Evolutionary conservation across 495 filamentous ascomycete genomes (phyloP).

Genomic region (Hypoxylon cercidicola): DNA sequence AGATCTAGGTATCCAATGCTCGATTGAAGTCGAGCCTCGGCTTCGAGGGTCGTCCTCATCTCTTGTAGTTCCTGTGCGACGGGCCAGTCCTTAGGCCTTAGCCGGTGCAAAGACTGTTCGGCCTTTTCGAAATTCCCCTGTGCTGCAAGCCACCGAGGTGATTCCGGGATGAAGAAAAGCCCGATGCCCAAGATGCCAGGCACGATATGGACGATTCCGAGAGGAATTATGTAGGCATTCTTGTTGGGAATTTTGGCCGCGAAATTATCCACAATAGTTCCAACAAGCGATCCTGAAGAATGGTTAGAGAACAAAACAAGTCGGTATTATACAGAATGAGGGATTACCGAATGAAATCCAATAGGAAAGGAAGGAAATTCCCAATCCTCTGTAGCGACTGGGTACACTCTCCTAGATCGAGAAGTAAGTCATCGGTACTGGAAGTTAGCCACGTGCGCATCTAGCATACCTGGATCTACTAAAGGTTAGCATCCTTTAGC

Average conservation of each 20-base stretch:
- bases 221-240: conserved; percentile 65
- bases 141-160: conserved; percentile 70
- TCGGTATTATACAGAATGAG: background rate
- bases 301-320: background rate
- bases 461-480: conserved; percentile 51
- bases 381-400: conserved; percentile 61
- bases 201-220: conserved; percentile 68
- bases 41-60: conserved; percentile 62
- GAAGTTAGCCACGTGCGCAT: background rate
- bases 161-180: conserved; percentile 71
- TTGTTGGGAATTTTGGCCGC: conserved; percentile 58
- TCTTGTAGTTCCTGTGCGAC: conserved; percentile 62
- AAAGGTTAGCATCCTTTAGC: conserved; percentile 11
- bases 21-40: conserved; percentile 57
- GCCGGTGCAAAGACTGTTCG: conserved; percentile 55
- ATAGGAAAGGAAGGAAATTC: conserved; percentile 55
- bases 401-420: conserved; percentile 58
- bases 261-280: conserved; percentile 71
- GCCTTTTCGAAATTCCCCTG: conserved; percentile 61
- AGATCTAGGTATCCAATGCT: conserved; percentile 60
- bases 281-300: conserved; percentile 56
- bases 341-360: conserved; percentile 54
- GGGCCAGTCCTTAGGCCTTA: conserved; percentile 56
- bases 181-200: conserved; percentile 62
- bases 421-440: conserved; percentile 12